Evolutionary conservation across 1,139 yeast species (phyloP), one percentile per base, ranked within the genome.

Genomic region (Taphrina wiesneri): DNA sequence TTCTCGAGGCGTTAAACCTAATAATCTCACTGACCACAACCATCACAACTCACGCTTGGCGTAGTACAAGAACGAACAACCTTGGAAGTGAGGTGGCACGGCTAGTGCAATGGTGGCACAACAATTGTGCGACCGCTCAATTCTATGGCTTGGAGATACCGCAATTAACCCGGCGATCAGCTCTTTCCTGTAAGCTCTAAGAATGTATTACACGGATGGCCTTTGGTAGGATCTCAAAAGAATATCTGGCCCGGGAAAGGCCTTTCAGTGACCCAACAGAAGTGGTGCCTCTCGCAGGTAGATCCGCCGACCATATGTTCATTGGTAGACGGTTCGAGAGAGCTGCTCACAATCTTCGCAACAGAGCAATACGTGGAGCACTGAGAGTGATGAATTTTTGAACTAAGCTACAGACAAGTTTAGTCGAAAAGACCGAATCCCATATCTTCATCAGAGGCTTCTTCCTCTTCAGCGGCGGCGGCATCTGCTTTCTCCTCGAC

Each of bases 341-440:
- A n/a, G n/a, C n/a, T n/a, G n/a, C n/a, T n/a, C n/a, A n/a, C n/a
- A n/a, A n/a, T n/a, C n/a, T n/a, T 32, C 5, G 6, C 36, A 32
- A 32, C 36, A 32, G 15, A 2, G 9, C 15, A 32, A 15, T 15
- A 32, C 36, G 15, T 32, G 6, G 5, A 32, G 15, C 36, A 32
- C 15, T 2, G 7, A 43, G 23, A 45, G 49, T 2, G 21, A 6
- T 21, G 49, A 45, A 21, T 45, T 13, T 2, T 11, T 13, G 49
- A 11, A 21, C 11, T 11, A 21, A 21, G 28, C 49, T 45, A 21
- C 6, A 28, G 39, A 6, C 19, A 19, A 17, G 81, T 75, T 86
- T 93, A 93, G 86, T 92, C 98, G 86, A 92, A 92, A 81, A 93
- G 86, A 85, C 97, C 98, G 91, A 92, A 88, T 74, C 97, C 98